A percentile compares a stretch with the other conserved stretches of the same genome.
These are phyloP conservation scores for Zelopaecilomyces penicillatus DNA, from an alignment of 2,329 filamentous ascomycete species.

Conservation along the genomic window DNA sequence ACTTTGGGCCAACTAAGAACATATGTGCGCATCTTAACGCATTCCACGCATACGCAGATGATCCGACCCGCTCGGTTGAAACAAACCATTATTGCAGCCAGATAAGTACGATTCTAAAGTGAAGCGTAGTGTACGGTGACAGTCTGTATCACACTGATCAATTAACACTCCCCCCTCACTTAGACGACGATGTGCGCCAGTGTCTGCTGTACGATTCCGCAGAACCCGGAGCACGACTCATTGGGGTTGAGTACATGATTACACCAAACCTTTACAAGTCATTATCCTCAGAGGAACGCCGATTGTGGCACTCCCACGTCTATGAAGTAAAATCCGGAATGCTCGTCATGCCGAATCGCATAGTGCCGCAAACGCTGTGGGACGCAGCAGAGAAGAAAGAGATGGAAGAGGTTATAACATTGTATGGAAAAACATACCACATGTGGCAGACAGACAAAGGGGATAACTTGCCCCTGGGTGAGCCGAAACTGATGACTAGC, in stretches of 20 bases:
- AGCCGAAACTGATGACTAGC: conserved; percentile 47
- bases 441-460: conserved; percentile 79
- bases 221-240: conserved; percentile 58
- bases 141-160: conserved; percentile 27
- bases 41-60: conserved; percentile 75
- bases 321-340: conserved; percentile 73
- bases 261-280: conserved; percentile 58
- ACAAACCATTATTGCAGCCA: conserved; percentile 82
- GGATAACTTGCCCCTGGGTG: conserved; percentile 45
- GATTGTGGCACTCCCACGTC: conserved; percentile 69
- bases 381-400: conserved; percentile 68
- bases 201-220: conserved; percentile 77
- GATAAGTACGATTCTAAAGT: conserved; percentile 34
- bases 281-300: conserved; percentile 58
- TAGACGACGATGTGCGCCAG: conserved; percentile 60
- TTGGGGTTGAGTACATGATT: conserved; percentile 87
- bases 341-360: conserved; percentile 65
- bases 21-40: conserved; percentile 80
- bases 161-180: background rate
- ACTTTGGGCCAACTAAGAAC: conserved; percentile 62
- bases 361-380: conserved; percentile 56
- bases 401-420: conserved; percentile 64
- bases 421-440: conserved; percentile 82
- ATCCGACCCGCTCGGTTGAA: conserved; percentile 61
- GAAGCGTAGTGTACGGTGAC: conserved; percentile 11